Base-by-base conservation (phyloP, 2,329 filamentous ascomycete genomes). In the Fusarium mundagurra region DNA sequence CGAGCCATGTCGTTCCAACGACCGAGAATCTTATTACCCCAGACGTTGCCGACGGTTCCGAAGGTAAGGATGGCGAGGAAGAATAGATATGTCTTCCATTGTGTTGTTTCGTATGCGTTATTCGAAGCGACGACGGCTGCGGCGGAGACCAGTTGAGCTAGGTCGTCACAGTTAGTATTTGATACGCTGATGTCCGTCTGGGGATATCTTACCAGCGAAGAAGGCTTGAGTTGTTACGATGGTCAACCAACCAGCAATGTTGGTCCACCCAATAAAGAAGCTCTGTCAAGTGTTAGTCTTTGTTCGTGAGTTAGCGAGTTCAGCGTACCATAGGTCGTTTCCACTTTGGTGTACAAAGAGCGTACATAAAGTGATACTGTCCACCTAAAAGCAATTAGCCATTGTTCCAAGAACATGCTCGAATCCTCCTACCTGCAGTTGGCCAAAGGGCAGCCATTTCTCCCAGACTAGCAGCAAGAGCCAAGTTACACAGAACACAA, bases 331-430 rank as follows among this genome's bases (percentile, higher is more conserved):
- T 83, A 71, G 83, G 80, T 1, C 77, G 61, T 38, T 80, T 82
- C 64, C 78, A 86, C 34, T 72, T 73, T 0, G 82, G 77, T 3
- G 82, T 82, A 50, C 81, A 84, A 12, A 86, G 54, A 1, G 83
- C 83, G 62, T 84, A 84, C 10, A 83, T 83, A n/a, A 84, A 85
- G 54, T 86, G 84, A 74, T 86, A 86, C 48, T 86, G 85, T 2
- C 85, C 85, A 14, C 65, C 65, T 68, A 3, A 0, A 6, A 3
- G 3, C 1, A 6, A 36, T 66, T 0, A 66, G 36, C 1, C 4
- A n/a, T 22, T 16, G 13, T 27, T n/a, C 6, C 6, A 1, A 2
- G 13, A 18, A 33, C 13, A 16, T 20, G 13, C 6, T 5, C 27
- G 16, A 36, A 12, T 34, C 9, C 1, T 3, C 51, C 27, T 41